Conservation (phyloP, 2,329 filamentous ascomycete species). For the Graphilbum sp. region DNA sequence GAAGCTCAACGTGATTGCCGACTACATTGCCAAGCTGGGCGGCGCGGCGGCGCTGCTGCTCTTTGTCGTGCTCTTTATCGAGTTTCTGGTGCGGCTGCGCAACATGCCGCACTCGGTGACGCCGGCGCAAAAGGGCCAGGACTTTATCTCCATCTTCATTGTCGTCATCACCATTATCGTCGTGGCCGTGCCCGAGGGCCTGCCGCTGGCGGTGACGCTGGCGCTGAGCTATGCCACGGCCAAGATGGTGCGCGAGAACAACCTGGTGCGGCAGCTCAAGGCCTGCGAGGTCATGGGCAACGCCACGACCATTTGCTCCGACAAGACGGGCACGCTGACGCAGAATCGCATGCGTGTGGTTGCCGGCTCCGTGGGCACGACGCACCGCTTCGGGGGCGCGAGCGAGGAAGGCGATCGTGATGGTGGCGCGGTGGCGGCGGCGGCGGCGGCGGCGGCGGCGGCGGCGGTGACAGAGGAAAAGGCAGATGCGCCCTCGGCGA, state of each 20-base stretch:
- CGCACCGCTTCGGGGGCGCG: constrained; percentile 34
- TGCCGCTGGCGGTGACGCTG: constrained; percentile 62
- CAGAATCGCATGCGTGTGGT: constrained; percentile 57
- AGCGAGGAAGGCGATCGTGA: too few species aligned
- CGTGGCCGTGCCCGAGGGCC: constrained; percentile 62
- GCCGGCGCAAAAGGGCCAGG: constrained; percentile 61
- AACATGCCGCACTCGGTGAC: constrained; percentile 28
- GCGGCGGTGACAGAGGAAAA: constrained; percentile 8
- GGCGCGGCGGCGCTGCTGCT: constrained; percentile 62
- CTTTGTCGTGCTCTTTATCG: constrained; percentile 74
- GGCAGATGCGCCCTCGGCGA: background rate
- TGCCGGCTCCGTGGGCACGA: constrained; percentile 39
- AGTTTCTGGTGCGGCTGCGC: constrained; percentile 58
- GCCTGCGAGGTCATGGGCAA: constrained; percentile 73
- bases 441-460: constrained; percentile 12
- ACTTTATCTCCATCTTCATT: constrained; percentile 61
- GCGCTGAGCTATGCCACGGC: constrained; percentile 64
- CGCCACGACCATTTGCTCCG: constrained; percentile 42
- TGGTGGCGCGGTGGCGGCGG: too few species aligned
- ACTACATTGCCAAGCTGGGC: constrained; percentile 63
- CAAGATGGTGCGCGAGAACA: constrained; percentile 63
- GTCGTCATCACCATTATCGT: constrained; percentile 68
- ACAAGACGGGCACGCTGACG: constrained; percentile 52
- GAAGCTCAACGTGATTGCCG: constrained; percentile 58
- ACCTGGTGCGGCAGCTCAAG: constrained; percentile 59